These are phyloP conservation scores for Phytomonas sp. DNA, from an alignment of 208 protist genomes.

Conservation along the genomic window DNA sequence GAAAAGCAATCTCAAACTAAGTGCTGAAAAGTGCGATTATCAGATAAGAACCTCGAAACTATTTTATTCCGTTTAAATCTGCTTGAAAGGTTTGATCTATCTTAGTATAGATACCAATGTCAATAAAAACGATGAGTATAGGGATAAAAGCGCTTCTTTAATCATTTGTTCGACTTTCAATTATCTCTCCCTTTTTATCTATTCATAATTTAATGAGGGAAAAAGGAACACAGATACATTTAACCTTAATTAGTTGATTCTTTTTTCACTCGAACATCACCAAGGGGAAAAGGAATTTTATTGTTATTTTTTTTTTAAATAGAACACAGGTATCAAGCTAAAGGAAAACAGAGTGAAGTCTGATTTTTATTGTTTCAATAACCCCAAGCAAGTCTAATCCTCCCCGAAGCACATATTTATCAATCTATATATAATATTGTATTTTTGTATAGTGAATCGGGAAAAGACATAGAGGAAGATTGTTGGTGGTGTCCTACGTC, in stretches of 20 bases:
- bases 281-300: background rate
- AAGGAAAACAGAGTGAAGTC: background rate
- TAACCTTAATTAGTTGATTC: background rate
- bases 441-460: background rate
- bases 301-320: background rate
- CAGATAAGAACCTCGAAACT: background rate
- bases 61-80: background rate
- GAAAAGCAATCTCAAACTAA: background rate
- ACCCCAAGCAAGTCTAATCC: background rate
- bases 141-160: background rate
- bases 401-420: background rate
- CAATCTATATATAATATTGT: background rate
- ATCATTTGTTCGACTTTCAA: background rate
- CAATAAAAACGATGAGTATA: background rate
- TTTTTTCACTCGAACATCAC: background rate
- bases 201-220: background rate
- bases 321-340: background rate
- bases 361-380: background rate
- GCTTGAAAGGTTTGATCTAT: background rate
- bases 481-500: background rate
- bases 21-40: background rate
- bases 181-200: slow-evolving; percentile 2
- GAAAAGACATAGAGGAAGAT: background rate
- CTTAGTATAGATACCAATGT: background rate
- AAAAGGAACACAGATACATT: background rate